Base-by-base conservation (phyloP, 1,139 yeast species). In the Blastobotrys buckinghamii region DNA sequence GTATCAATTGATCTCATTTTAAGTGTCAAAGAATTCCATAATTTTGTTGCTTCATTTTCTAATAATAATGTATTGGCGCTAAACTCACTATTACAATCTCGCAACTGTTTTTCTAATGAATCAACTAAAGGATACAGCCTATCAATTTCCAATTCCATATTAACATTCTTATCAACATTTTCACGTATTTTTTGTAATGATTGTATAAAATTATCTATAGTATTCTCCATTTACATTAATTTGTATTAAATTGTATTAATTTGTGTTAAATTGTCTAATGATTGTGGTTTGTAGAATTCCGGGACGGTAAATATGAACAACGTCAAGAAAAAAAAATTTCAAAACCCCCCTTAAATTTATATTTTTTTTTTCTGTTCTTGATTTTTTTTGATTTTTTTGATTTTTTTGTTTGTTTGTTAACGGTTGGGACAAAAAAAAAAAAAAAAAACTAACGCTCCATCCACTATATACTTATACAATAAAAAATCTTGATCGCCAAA, bases 21-120 rank as follows among this genome's bases (percentile, higher is more conserved):
- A 4, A 40, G 6, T 6, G 43, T 40, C 24, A 40, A 24, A 16
- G n/a, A 26, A 16, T 40, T 40, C 43, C 43, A 40, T 9, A 40
- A 29, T 16, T 40, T 13, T 16, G 32, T 39, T 20, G 42, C 42
- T 24, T 22, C 32, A n/a, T 6, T 24, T 24, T 39, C 42, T 13
- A 39, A 24, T n/a, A n/a, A n/a, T n/a, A 8, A 22, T 6, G 3
- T 34, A 6, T 20, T 37, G 27, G 29, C 26, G 27, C 7, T 37
- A 19, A 37, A 20, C 27, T 10, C 6, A 10, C n/a, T 19, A 20
- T 17, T 37, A 15, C 4, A 13, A 27, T 15, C 9, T 16, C 43
- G 26, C 2, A 40, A 7, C 15, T 40, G 35, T 24, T 24, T 6
- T 17, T 17, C 42, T 20, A 39, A 9, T 20, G 42, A 38, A 22